A percentile compares a stretch with the other conserved stretches of the same genome.
These are phyloP conservation scores for Aureobasidium pullulans DNA, from an alignment of 2,329 filamentous ascomycete genomes.

Conservation along the genomic window DNA sequence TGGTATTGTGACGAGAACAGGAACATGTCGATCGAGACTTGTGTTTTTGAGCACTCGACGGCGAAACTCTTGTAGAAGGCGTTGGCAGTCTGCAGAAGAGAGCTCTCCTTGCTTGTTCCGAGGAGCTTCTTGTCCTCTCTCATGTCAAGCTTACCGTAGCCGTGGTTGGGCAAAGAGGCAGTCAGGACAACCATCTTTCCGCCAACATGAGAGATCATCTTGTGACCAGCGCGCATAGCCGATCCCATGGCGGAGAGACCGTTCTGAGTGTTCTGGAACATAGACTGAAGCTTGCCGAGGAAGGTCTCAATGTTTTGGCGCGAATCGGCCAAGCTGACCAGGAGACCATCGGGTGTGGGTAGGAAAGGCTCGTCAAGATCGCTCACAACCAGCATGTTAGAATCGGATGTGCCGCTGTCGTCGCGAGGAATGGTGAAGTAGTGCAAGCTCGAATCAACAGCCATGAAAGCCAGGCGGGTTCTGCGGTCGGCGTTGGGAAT, in stretches of 20 bases:
- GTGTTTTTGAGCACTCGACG: slow-evolving; percentile 97
- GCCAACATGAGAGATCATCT: slow-evolving; percentile 86
- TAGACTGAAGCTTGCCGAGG: slow-evolving; percentile 80
- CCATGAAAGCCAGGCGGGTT: slow-evolving; percentile 88
- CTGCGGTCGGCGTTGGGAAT: slow-evolving; percentile 97
- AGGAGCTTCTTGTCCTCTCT: slow-evolving; percentile 94
- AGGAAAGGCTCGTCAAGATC: slow-evolving; percentile 95
- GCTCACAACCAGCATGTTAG: slow-evolving; percentile 87
- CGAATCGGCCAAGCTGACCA: slow-evolving; percentile 83
- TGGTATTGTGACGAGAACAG: slow-evolving; percentile 93
- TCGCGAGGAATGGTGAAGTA: slow-evolving; percentile 95
- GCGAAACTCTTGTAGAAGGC: slow-evolving; percentile 99
- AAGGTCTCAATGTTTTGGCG: slow-evolving; percentile 87
- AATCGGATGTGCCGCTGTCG: slow-evolving; percentile 73
- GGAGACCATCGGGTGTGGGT: slow-evolving; percentile 82
- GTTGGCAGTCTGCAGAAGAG: slow-evolving; percentile 81
- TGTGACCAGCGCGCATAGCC: slow-evolving; percentile 85
- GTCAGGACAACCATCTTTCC: slow-evolving; percentile 92
- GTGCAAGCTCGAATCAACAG: slow-evolving; percentile 87
- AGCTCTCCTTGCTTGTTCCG: slow-evolving; percentile 85
- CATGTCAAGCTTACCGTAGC: slow-evolving; percentile 83
- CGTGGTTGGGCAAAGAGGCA: slow-evolving; percentile 82
- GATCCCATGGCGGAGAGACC: slow-evolving; percentile 91
- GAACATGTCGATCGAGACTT: slow-evolving; percentile 98
- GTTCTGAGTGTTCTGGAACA: slow-evolving; percentile 94